Evolutionary conservation across 129 eudicot species (phyloP).

Genomic region (Chrysanthemum lavandulifolium): DNA sequence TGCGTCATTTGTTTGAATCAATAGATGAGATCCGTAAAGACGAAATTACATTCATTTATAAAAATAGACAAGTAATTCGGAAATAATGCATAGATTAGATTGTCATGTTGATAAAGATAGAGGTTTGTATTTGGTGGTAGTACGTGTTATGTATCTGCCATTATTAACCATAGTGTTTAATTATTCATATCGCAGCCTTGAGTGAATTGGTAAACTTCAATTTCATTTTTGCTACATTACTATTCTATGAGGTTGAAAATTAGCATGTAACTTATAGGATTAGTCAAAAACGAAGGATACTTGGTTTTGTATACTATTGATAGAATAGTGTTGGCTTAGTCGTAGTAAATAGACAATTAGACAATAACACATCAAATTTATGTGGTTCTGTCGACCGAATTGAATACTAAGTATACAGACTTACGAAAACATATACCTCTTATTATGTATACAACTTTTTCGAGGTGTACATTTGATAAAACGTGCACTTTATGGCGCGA

Average conservation of each 20-base stretch:
- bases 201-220: constrained; percentile 7
- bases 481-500: no score
- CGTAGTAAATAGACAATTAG: no score
- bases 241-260: not conserved
- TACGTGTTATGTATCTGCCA: not conserved
- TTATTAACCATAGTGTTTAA: not conserved
- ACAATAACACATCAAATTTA: no score
- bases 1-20: no score
- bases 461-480: no score
- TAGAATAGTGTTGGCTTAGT: no score
- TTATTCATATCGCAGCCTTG: not conserved
- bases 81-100: not conserved
- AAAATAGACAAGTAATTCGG: not conserved
- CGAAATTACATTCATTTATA: not conserved
- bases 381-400: no score
- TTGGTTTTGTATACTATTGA: no score
- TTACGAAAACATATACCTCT: no score
- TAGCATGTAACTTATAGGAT: not conserved
- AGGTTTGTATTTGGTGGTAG: constrained; percentile 24
- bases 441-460: no score
- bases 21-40: not conserved
- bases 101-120: not conserved
- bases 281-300: no score
- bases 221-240: not conserved
- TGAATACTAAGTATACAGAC: no score